Evolutionary conservation across 1,284 basidiomycete genomes (phyloP).

Genomic region (Naganishia liquefaciens): DNA sequence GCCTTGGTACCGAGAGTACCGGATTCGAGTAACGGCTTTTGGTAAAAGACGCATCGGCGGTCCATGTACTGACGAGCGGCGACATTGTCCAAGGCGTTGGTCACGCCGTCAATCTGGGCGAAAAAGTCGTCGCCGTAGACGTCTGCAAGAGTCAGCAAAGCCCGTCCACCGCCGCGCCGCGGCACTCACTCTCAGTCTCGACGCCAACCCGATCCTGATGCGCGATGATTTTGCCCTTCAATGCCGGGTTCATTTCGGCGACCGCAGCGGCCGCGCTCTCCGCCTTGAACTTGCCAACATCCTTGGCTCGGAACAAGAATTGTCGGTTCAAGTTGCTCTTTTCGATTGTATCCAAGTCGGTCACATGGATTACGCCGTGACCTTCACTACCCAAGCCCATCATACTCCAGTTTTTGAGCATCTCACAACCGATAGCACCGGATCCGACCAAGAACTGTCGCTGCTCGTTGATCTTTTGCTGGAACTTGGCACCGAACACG

Average conservation of each 20-base stretch:
- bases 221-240: constrained; percentile 82
- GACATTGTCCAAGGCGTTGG: constrained; percentile 99
- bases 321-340: constrained; percentile 98
- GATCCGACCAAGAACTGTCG: constrained; percentile 96
- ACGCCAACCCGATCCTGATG: constrained; percentile 94
- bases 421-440: constrained; percentile 98
- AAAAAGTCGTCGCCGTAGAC: constrained; percentile 92
- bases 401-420: constrained; percentile 99
- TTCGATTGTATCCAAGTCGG: constrained; percentile 98
- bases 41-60: constrained; percentile 94
- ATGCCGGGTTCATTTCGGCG: constrained; percentile 92
- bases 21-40: constrained; percentile 94
- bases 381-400: constrained; percentile 88
- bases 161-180: neutral
- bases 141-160: constrained; percentile 58
- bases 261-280: constrained; percentile 93
- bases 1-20: constrained; percentile 99
- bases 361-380: constrained; percentile 85
- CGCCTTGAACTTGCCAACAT: constrained; percentile 96
- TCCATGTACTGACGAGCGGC: constrained; percentile 98
- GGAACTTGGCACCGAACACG: constrained; percentile 91
- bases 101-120: constrained; percentile 83
- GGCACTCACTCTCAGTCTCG: constrained; percentile 79
- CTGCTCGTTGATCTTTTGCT: constrained; percentile 86
- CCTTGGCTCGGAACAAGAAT: constrained; percentile 96